These are phyloP conservation scores for Delonix regia DNA, from an alignment of 306 rosid genomes.

Conservation along the genomic window DNA sequence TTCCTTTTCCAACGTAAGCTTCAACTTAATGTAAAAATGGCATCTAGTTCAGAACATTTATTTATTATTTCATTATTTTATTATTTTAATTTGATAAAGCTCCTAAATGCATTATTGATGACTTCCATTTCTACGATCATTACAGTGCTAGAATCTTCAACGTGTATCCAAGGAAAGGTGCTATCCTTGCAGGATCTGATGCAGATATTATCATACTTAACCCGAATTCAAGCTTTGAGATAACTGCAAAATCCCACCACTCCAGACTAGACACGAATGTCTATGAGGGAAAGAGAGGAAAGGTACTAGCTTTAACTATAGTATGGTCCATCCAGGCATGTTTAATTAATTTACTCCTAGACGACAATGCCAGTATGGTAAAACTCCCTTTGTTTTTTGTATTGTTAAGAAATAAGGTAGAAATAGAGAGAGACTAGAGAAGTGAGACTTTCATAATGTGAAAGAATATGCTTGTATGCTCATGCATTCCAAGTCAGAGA, in stretches of 20 bases:
- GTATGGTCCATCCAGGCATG: conserved; percentile 5
- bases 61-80: neutral
- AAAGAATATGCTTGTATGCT: neutral
- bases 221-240: conserved; percentile 85
- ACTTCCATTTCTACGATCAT: conserved; percentile 25
- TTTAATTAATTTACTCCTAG: conserved; percentile 3
- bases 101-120: conserved; percentile 19
- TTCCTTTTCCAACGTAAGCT: neutral
- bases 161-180: conserved; percentile 89
- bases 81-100: conserved; percentile 13
- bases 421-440: neutral
- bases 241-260: conserved; percentile 81
- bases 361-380: neutral
- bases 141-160: conserved; percentile 91
- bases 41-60: neutral
- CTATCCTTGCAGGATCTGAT: conserved; percentile 82
- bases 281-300: conserved; percentile 88
- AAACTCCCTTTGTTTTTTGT: neutral
- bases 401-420: neutral
- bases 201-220: conserved; percentile 92
- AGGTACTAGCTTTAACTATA: conserved; percentile 56
- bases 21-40: conserved; percentile 3
- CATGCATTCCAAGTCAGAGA: neutral
- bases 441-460: neutral
- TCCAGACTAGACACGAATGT: conserved; percentile 81